phyloP scores from a whole-genome alignment of 176 grass and related monocot species.

The Dactylis glomerata region DNA sequence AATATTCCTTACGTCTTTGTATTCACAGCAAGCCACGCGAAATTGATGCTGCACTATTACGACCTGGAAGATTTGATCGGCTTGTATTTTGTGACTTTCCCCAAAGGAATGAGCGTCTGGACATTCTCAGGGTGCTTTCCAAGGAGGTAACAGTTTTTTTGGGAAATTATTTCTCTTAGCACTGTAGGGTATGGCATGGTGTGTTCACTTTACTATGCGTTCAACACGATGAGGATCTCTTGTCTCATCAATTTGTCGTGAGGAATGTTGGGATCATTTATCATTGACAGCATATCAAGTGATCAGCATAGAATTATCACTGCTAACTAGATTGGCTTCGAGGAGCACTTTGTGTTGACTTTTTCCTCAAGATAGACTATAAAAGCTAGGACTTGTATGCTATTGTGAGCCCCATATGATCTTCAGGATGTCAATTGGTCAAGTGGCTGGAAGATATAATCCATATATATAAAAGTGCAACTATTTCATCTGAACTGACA shows the following conservation, averaged over 20 bases:
- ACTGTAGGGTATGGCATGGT: neutral
- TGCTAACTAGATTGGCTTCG: neutral
- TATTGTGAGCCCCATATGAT: neutral
- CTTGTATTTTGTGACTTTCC: slow-evolving; percentile 91
- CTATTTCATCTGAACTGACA: neutral
- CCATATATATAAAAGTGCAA: neutral
- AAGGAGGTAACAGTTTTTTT: slow-evolving; percentile 46
- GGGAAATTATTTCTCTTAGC: neutral
- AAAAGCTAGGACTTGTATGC: neutral
- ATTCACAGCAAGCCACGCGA: slow-evolving; percentile 65
- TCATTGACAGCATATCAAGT: neutral
- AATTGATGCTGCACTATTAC: slow-evolving; percentile 83
- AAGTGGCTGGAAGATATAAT: neutral
- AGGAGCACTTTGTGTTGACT: neutral
- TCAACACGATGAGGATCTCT: neutral
- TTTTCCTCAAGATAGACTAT: no score
- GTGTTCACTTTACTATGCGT: neutral
- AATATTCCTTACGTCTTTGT: slow-evolving; percentile 9
- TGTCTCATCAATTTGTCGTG: neutral
- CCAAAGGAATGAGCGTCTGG: slow-evolving; percentile 60
- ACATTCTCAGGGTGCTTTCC: slow-evolving; percentile 72
- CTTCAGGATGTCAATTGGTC: neutral
- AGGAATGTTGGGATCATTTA: neutral
- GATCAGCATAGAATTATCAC: neutral
- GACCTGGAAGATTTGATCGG: slow-evolving; percentile 92